Conservation (phyloP, 2,329 filamentous ascomycete species). For the Ascochyta rabiei region DNA sequence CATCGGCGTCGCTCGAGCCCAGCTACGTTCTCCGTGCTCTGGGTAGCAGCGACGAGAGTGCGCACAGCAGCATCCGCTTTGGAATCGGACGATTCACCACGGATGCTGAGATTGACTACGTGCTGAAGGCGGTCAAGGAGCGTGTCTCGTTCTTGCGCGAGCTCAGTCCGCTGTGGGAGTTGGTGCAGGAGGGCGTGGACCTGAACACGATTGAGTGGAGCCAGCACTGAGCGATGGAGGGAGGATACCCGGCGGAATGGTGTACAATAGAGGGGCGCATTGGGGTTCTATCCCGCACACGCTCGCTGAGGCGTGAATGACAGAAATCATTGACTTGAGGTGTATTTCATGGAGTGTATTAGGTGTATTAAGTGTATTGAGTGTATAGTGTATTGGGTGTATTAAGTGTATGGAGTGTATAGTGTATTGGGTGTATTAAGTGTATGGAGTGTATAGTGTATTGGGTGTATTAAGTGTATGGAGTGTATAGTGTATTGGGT, state of each 20-base stretch:
- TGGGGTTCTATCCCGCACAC: conserved; percentile 20
- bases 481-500: too few species aligned
- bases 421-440: too few species aligned
- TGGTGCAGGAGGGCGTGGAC: conserved; percentile 96
- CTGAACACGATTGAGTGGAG: conserved; percentile 98
- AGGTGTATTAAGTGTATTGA: too few species aligned
- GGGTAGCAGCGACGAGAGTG: conserved; percentile 95
- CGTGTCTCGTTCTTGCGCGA: conserved; percentile 92
- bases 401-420: too few species aligned
- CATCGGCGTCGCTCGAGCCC: conserved; percentile 93
- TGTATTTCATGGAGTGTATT: too few species aligned
- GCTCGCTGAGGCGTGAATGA: conserved; percentile 31
- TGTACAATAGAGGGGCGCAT: conserved; percentile 33
- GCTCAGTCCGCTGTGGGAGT: conserved; percentile 93
- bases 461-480: too few species aligned
- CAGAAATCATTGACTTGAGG: too few species aligned
- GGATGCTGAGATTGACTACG: conserved; percentile 94
- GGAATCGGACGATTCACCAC: conserved; percentile 98
- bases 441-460: too few species aligned
- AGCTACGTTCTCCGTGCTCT: conserved; percentile 94
- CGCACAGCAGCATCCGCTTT: conserved; percentile 96
- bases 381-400: too few species aligned
- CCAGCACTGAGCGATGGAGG: conserved; percentile 71
- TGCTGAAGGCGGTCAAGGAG: conserved; percentile 89
- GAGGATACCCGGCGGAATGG: conserved; percentile 17